Percentiles rank a stretch among this genome's conserved stretches.
These are phyloP conservation scores for Trypanosoma brucei DNA, from an alignment of 208 protist species.

Conservation along the genomic window DNA sequence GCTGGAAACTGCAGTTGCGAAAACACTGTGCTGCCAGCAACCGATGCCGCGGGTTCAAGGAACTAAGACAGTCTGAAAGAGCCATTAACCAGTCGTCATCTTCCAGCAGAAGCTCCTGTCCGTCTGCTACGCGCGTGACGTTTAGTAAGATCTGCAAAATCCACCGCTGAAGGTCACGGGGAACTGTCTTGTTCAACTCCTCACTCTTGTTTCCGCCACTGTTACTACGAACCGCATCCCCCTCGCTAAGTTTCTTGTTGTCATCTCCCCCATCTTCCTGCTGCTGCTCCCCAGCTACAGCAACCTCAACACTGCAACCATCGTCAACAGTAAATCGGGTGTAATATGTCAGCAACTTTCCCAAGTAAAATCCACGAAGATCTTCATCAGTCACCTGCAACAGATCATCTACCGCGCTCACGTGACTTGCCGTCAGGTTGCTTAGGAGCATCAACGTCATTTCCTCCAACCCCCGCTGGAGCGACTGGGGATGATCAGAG, in stretches of 20 bases:
- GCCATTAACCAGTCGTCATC: slow-evolving; percentile 66
- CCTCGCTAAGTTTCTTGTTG: slow-evolving; percentile 12
- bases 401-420: slow-evolving; percentile 66
- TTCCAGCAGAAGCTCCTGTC: slow-evolving; percentile 65
- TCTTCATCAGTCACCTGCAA: slow-evolving; percentile 77
- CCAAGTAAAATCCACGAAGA: slow-evolving; percentile 75
- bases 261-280: not conserved
- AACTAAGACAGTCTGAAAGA: slow-evolving; percentile 37
- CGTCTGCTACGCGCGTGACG: slow-evolving; percentile 63
- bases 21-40: slow-evolving; percentile 67
- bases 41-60: slow-evolving; percentile 40
- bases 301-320: slow-evolving; percentile 13
- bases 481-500: slow-evolving; percentile 27
- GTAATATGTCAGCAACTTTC: slow-evolving; percentile 66
- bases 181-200: slow-evolving; percentile 8
- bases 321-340: slow-evolving; percentile 22
- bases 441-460: slow-evolving; percentile 83
- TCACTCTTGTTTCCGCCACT: slow-evolving; percentile 3
- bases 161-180: slow-evolving; percentile 64
- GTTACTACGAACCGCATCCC: slow-evolving; percentile 16
- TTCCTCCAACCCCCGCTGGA: slow-evolving; percentile 55
- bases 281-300: not conserved
- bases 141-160: slow-evolving; percentile 81
- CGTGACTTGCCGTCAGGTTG: slow-evolving; percentile 76
- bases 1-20: slow-evolving; percentile 69